phyloP scores from a whole-genome alignment of 192 early-diverging fungal species.

The Coemansia sp. region DNA sequence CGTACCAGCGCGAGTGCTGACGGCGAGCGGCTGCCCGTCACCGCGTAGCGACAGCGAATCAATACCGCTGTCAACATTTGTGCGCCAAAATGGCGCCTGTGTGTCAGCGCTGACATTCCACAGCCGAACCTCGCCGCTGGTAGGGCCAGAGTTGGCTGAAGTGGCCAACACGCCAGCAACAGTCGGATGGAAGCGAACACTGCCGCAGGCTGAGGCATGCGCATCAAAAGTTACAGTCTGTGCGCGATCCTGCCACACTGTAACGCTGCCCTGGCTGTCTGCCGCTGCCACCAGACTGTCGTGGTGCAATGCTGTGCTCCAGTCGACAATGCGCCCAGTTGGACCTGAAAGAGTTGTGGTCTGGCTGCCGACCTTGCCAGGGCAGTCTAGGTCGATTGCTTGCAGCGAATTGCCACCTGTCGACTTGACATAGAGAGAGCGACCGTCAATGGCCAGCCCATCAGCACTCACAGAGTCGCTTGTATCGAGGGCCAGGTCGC shows the following conservation, averaged over 20 bases:
- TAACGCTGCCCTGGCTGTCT: conserved; percentile 31
- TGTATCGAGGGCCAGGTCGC: conserved; percentile 36
- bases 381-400: conserved; percentile 17
- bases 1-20: conserved; percentile 25
- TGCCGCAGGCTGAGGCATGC: conserved; percentile 21
- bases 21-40: conserved; percentile 37
- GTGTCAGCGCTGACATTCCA: conserved; percentile 23
- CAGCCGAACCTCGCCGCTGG: conserved; percentile 24
- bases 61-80: conserved; percentile 3
- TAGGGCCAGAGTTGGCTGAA: conserved; percentile 9
- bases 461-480: conserved; percentile 19
- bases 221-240: conserved; percentile 7
- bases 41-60: conserved; percentile 35
- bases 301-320: conserved; percentile 24
- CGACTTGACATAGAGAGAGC: conserved; percentile 26
- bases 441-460: conserved; percentile 36
- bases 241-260: conserved; percentile 28
- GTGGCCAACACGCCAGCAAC: conserved; percentile 33
- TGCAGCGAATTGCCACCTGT: conserved; percentile 30
- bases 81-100: conserved; percentile 19
- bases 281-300: conserved; percentile 28
- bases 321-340: conserved; percentile 28
- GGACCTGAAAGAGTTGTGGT: not conserved
- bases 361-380: conserved; percentile 25
- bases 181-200: conserved; percentile 40